phyloP scores from a whole-genome alignment of 2,329 filamentous ascomycete species.

The Hypoxylon sp. region DNA sequence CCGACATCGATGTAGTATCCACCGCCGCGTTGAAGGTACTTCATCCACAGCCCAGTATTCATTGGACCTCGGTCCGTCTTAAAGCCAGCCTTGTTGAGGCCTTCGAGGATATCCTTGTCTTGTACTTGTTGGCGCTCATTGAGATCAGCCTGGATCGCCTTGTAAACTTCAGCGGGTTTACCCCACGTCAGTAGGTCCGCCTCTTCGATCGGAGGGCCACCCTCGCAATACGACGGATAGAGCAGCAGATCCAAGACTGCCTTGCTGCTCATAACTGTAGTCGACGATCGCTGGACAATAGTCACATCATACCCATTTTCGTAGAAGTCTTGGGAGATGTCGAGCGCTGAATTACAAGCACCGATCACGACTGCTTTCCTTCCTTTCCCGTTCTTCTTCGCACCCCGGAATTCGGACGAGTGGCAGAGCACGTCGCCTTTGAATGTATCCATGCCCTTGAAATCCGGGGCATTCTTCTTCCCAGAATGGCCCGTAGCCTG shows the following conservation, averaged over 20 bases:
- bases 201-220: conserved; percentile 73
- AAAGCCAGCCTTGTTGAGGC: conserved; percentile 70
- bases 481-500: conserved; percentile 79
- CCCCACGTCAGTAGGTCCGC: conserved; percentile 74
- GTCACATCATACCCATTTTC: conserved; percentile 72
- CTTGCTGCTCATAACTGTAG: conserved; percentile 67
- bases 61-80: conserved; percentile 69
- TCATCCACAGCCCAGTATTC: conserved; percentile 67
- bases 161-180: conserved; percentile 71
- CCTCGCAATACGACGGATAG: conserved; percentile 65
- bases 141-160: conserved; percentile 67
- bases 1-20: conserved; percentile 74
- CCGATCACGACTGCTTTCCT: conserved; percentile 71
- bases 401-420: conserved; percentile 65
- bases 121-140: conserved; percentile 56
- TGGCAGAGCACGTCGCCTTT: conserved; percentile 69
- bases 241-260: conserved; percentile 68
- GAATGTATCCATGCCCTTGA: conserved; percentile 70
- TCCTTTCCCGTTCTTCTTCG: conserved; percentile 56
- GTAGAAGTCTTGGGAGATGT: conserved; percentile 71
- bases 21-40: conserved; percentile 73
- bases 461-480: conserved; percentile 71
- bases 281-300: conserved; percentile 72
- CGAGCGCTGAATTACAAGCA: conserved; percentile 71
- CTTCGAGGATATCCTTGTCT: conserved; percentile 61